phyloP scores from a whole-genome alignment of 2,329 filamentous ascomycete genomes.

The Ascomycota sp. region DNA sequence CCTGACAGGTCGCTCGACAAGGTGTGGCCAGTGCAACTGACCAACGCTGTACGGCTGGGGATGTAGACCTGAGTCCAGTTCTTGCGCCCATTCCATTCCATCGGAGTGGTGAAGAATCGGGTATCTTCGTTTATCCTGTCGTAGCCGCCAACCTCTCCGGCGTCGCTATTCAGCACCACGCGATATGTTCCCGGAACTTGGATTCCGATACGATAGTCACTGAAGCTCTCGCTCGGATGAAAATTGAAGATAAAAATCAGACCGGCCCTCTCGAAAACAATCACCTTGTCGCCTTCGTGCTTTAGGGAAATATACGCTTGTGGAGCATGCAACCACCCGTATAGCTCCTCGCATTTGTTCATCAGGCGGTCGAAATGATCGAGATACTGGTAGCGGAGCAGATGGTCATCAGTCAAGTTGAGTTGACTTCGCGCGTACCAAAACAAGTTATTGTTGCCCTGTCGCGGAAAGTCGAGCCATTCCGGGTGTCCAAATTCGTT shows the following conservation, averaged over 20 bases:
- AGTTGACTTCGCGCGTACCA: constrained; percentile 88
- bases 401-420: constrained; percentile 69
- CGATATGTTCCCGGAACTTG: constrained; percentile 71
- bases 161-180: constrained; percentile 68
- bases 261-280: constrained; percentile 85
- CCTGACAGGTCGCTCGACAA: too few relatives aligned
- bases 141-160: constrained; percentile 57
- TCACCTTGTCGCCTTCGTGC: constrained; percentile 80
- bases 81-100: constrained; percentile 74
- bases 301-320: constrained; percentile 91
- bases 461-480: constrained; percentile 95
- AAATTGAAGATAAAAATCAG: constrained; percentile 95
- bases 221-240: constrained; percentile 64
- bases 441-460: constrained; percentile 81
- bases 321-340: constrained; percentile 69
- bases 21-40: constrained; percentile 20
- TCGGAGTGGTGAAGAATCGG: constrained; percentile 76
- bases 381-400: constrained; percentile 77
- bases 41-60: constrained; percentile 64
- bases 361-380: constrained; percentile 88
- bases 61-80: constrained; percentile 91
- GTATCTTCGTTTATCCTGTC: constrained; percentile 59
- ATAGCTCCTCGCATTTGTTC: constrained; percentile 73
- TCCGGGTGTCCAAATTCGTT: constrained; percentile 98
- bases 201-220: constrained; percentile 81